Evolutionary conservation across 208 protist genomes (phyloP), one percentile per base, ranked within the genome.

Genomic region (Leptomonas pyrrhocoris): DNA sequence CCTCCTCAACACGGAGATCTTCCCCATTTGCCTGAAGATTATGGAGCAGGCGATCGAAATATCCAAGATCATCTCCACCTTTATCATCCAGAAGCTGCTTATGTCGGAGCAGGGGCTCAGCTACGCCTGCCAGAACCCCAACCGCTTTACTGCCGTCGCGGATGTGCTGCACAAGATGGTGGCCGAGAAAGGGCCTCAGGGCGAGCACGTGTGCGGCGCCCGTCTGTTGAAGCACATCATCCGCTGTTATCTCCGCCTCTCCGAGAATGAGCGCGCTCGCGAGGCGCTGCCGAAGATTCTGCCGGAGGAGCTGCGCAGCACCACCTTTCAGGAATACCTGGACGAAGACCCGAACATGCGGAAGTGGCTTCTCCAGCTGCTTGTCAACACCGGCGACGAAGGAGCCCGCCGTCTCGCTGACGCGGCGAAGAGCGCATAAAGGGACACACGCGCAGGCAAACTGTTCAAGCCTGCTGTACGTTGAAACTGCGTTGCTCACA

Each of bases 71-170:
- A 97, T 98, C 2, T 98, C 99, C 13, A 99, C 99, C 27, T 99
- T 99, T 80, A 99, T 99, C 60, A 95, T 99, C 36, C 98, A 99
- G 84, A 99, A 99, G 85, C 98, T 99, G 34, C 83, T 99, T 0
- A 81, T 97, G 15, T 98, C 99, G 34, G 97, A 99, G 16, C 89
- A 94, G 48, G 98, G 99, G 3, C 92, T 99, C 19, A 67, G 89
- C 51, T 99, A 99, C 75, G 98, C 99, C 21, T 99, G 98, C 80
- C 86, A 96, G 8, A 98, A 91, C 4, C 92, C 95, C 21, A 98
- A 99, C 36, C 83, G 97, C 9, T 99, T 99, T 77, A 98, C 91
- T 61, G 94, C 95, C 28, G 97, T 99, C 13, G 88, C 84, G 9
- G 92, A 88, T 12, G 97, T 99, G n/a, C 89, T 99, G 36, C 73